Evolutionary conservation across 495 filamentous ascomycete species (phyloP).

Genomic region (Trichoderma virens): DNA sequence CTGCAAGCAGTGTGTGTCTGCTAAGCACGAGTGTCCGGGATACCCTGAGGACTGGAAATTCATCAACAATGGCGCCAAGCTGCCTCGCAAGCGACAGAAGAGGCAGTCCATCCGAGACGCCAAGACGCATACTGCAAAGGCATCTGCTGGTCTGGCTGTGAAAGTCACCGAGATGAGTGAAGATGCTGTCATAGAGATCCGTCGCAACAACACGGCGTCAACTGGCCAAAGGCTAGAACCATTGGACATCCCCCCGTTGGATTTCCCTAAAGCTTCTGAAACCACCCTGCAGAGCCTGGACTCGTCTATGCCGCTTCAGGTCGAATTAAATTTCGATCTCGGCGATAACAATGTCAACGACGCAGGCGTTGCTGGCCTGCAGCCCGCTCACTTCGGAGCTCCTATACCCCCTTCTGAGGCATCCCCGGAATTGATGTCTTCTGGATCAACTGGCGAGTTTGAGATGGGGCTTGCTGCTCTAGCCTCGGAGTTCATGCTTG

Average conservation of each 20-base stretch:
- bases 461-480: neutral
- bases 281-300: neutral
- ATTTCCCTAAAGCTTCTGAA: neutral
- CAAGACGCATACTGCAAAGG: neutral
- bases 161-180: neutral
- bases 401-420: neutral
- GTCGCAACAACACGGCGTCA: neutral
- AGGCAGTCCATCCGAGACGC: neutral
- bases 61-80: neutral
- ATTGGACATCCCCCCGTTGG: neutral
- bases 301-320: neutral
- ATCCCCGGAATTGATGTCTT: neutral
- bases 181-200: neutral
- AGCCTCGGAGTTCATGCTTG: neutral
- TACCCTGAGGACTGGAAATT: constrained; percentile 2
- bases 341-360: neutral
- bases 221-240: neutral
- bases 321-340: neutral
- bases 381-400: neutral
- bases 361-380: neutral
- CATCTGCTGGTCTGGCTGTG: neutral
- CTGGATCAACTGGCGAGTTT: neutral
- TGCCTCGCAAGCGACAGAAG: neutral
- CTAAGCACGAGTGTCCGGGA: neutral
- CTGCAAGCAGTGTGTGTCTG: neutral